Conservation (phyloP, 495 filamentous ascomycete genomes). For the Podospora tetraspora region DNA sequence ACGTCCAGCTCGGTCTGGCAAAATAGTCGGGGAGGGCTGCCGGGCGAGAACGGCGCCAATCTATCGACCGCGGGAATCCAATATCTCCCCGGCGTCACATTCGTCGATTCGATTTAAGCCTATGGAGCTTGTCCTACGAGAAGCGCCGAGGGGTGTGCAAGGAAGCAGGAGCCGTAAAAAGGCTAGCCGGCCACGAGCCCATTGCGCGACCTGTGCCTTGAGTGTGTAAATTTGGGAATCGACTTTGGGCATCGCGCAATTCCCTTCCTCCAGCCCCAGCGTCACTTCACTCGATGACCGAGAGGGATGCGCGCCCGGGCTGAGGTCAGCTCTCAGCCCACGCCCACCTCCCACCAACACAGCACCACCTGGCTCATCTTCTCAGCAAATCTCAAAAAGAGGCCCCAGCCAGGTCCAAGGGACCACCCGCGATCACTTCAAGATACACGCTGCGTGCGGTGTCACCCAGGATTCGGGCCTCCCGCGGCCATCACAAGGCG, state of each 20-base stretch:
- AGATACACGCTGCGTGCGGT: neutral
- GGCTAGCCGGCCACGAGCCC: slow-evolving; percentile 10
- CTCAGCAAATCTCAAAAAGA: neutral
- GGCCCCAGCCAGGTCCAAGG: neutral
- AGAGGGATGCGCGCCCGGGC: neutral
- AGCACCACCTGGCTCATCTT: neutral
- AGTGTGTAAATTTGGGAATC: slow-evolving; percentile 10
- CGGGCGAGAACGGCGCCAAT: slow-evolving; percentile 13
- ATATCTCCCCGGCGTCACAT: slow-evolving; percentile 17
- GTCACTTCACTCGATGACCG: neutral
- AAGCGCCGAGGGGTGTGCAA: neutral
- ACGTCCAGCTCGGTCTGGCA: neutral
- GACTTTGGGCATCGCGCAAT: slow-evolving; percentile 9
- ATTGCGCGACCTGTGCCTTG: neutral
- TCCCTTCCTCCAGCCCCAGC: neutral
- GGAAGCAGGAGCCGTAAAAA: slow-evolving; percentile 12
- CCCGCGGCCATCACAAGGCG: neutral
- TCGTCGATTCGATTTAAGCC: slow-evolving; percentile 20
- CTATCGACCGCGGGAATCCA: slow-evolving; percentile 18
- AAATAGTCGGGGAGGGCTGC: slow-evolving; percentile 1
- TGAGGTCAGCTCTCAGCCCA: neutral
- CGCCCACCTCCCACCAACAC: neutral
- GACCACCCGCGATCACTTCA: neutral
- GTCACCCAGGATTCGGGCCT: neutral
- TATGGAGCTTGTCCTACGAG: slow-evolving; percentile 11